Evolutionary conservation across 2,329 filamentous ascomycete species (phyloP), one percentile per base, ranked within the genome.

Genomic region (Neofusicoccum parvum): DNA sequence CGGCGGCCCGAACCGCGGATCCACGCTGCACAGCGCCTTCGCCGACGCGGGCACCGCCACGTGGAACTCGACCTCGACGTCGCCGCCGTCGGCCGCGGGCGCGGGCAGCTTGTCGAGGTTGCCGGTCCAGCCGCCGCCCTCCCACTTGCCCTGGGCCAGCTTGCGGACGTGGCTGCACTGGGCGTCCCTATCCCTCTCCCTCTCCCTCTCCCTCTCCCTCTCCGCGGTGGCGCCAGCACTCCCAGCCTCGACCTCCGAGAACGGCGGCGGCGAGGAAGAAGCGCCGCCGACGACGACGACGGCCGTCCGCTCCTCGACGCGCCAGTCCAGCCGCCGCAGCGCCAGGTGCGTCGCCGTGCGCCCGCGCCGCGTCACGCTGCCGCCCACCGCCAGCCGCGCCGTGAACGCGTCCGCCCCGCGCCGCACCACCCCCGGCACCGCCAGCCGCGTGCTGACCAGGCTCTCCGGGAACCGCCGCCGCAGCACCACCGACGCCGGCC

Each of bases 381-480:
- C 12, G 54, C 23, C 17, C 7, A 58, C 23, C 1, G 54, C 34
- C 7, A 58, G 23, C 3, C 7, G 14, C 6, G 54, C 54, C 10
- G 23, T 14, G 39, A 58, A 58, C 3, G 9, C 37, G 14, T 23
- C 39, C 20, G 27, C 39, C 0, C 15, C 5, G 14, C 37, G 39
- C 20, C 37, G 39, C 20, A 58, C 39, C 3, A 58, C 54, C 39
- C 54, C 54, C 7, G 54, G 54, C 6, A 58, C 39, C 1, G 39
- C n/a, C 2, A 58, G 23, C 2, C 54, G 54, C 23, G 54, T 58
- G 54, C 54, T 58, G 39, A 58, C 12, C 1, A 1, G 2, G 54
- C 20, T 34, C 6, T 58, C 39, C 6, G 54, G 54, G 54, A 58
- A 58, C 39, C 54, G 54, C 23, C 54, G 54, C 23, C 54, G 54